phyloP scores from a whole-genome alignment of 2,329 filamentous ascomycete species.

The Penicillium sp. region DNA sequence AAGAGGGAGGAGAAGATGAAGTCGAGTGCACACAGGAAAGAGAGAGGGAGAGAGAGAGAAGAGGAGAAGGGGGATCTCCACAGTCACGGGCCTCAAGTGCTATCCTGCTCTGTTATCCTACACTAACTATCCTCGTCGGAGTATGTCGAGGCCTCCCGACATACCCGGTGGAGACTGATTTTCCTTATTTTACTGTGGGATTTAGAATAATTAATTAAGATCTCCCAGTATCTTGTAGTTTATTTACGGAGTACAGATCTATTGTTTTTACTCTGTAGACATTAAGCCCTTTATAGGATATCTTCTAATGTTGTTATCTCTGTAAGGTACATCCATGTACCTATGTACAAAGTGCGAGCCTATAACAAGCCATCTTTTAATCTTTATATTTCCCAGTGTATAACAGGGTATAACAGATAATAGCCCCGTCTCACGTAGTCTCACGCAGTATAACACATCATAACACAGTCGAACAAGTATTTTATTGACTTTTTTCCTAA shows the following conservation, averaged over 20 bases:
- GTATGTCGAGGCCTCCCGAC: constrained; percentile 18
- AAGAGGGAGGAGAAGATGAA: not conserved
- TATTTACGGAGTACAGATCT: not conserved
- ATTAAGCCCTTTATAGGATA: not conserved
- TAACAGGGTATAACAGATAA: not conserved
- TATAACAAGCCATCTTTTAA: not conserved
- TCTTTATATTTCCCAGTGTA: not conserved
- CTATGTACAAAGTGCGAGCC: not conserved
- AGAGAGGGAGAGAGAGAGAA: constrained; percentile 10
- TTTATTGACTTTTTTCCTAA: constrained; percentile 10
- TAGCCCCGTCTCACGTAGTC: too few species aligned
- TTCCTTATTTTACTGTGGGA: constrained; percentile 13
- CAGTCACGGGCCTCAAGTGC: constrained; percentile 14
- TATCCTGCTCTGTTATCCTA: not conserved
- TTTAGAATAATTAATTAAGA: not conserved
- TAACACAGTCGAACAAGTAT: not conserved
- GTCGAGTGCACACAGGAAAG: not conserved
- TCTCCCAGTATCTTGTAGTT: not conserved
- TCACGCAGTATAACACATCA: not conserved
- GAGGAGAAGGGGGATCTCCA: constrained; percentile 18
- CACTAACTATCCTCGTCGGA: constrained; percentile 14
- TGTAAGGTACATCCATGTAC: not conserved
- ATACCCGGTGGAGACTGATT: constrained; percentile 23
- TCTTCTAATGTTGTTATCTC: not conserved
- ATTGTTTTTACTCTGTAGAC: not conserved